Evolutionary conservation across 2,329 filamentous ascomycete genomes (phyloP).

Genomic region (Microcyclospora tardicrescens): DNA sequence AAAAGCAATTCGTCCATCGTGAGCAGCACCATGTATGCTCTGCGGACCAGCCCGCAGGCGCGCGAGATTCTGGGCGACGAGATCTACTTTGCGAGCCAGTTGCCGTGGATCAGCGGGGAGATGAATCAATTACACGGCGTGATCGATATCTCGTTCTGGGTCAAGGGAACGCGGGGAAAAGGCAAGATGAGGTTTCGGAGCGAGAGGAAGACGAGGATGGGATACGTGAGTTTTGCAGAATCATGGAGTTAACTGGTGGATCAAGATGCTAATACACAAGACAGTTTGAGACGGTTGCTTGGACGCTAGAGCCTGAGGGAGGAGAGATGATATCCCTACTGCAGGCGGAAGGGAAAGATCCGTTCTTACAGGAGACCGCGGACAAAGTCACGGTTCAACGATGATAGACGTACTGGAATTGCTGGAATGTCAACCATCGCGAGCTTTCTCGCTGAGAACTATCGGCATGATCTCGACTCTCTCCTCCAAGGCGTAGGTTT

Average conservation of each 20-base stretch:
- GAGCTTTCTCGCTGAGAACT: too few species aligned
- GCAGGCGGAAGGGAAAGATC: slow-evolving; percentile 48
- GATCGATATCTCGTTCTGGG: slow-evolving; percentile 77
- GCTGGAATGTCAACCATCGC: too few species aligned
- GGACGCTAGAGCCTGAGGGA: slow-evolving; percentile 63
- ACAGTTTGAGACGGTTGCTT: slow-evolving; percentile 77
- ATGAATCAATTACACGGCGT: slow-evolving; percentile 88
- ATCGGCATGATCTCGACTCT: too few species aligned
- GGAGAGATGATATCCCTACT: slow-evolving; percentile 63
- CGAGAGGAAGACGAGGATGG: slow-evolving; percentile 52
- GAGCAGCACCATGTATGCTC: slow-evolving; percentile 78
- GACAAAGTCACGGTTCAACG: slow-evolving; percentile 3
- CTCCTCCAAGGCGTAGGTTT: too few species aligned
- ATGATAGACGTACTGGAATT: too few species aligned
- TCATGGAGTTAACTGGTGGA: not conserved
- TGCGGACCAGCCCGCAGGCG: slow-evolving; percentile 66
- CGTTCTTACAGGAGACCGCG: slow-evolving; percentile 38
- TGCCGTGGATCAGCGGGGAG: slow-evolving; percentile 43
- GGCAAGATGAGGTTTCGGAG: slow-evolving; percentile 74
- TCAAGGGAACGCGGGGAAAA: slow-evolving; percentile 60
- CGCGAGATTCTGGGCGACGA: slow-evolving; percentile 68
- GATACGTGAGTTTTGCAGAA: slow-evolving; percentile 34
- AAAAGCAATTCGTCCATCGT: slow-evolving; percentile 71
- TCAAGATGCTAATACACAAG: not conserved
- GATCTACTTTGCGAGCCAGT: slow-evolving; percentile 36